Conservation (phyloP, 352 stramenopile species). For the Blastocystis sp. region DNA sequence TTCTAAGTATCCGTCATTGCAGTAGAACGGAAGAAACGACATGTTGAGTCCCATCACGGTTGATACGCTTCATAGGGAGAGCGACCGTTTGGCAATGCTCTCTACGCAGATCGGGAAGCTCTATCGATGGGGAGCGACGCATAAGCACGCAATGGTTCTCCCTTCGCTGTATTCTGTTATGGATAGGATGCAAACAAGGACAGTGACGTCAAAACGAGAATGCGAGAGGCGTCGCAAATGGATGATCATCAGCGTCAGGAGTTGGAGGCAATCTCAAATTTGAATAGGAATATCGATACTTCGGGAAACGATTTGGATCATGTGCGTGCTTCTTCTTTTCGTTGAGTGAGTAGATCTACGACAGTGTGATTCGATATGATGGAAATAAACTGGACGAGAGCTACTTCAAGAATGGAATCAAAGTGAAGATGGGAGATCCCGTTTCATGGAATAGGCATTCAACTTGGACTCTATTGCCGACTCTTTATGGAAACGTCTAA, state of each 20-base stretch:
- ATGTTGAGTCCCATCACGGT: background rate
- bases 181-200: background rate
- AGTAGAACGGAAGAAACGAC: no score
- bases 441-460: constrained; percentile 34
- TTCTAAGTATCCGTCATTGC: no score
- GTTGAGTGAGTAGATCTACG: constrained; percentile 28
- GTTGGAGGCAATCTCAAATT: constrained; percentile 51
- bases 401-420: constrained; percentile 11
- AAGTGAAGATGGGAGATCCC: no score
- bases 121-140: constrained; percentile 31
- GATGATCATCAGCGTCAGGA: constrained; percentile 65
- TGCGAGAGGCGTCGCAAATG: background rate
- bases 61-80: background rate
- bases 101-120: background rate
- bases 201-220: background rate
- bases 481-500: background rate
- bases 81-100: constrained; percentile 22
- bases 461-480: constrained; percentile 14
- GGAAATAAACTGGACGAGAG: background rate
- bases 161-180: background rate
- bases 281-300: constrained; percentile 63
- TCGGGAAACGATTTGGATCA: constrained; percentile 63
- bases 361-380: constrained; percentile 17
- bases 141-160: background rate
- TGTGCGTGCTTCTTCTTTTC: background rate